Evolutionary conservation across 73 alveolate genomes (phyloP).

Genomic region (Diophrys sp.): DNA sequence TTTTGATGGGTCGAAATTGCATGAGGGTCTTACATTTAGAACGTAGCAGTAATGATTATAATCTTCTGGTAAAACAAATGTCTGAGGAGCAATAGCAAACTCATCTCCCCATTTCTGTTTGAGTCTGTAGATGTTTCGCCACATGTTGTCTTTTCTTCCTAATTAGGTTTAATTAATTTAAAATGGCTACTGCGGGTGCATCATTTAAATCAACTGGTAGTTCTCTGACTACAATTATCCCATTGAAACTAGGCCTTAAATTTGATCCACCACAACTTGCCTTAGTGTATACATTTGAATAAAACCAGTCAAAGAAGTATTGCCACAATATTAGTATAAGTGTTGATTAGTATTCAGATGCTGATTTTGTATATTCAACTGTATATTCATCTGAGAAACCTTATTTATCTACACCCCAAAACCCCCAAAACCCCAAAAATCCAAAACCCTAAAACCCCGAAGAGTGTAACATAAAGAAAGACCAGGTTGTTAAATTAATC

Average conservation of each 20-base stretch:
- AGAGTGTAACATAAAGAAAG: not conserved
- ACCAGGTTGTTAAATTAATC: not conserved
- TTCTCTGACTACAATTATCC: too few relatives aligned
- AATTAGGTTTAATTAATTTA: too few relatives aligned
- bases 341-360: not conserved
- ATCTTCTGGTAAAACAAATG: constrained; percentile 89
- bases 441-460: too few relatives aligned
- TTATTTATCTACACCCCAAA: too few relatives aligned
- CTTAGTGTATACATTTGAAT: not conserved
- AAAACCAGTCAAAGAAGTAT: not conserved
- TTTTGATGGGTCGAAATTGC: too few relatives aligned
- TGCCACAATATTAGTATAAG: not conserved
- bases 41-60: too few relatives aligned
- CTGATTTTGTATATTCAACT: not conserved
- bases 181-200: too few relatives aligned
- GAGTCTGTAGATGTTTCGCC: constrained; percentile 61
- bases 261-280: not conserved
- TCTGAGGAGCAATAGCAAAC: constrained; percentile 78
- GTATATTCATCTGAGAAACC: not conserved
- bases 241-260: not conserved
- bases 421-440: too few relatives aligned
- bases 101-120: constrained; percentile 65
- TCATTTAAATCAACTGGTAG: too few relatives aligned
- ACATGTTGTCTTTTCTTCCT: constrained; percentile 81
- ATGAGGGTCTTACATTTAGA: too few relatives aligned